phyloP scores from a whole-genome alignment of 2,329 filamentous ascomycete species.

The Pseudocercospora crystallina region DNA sequence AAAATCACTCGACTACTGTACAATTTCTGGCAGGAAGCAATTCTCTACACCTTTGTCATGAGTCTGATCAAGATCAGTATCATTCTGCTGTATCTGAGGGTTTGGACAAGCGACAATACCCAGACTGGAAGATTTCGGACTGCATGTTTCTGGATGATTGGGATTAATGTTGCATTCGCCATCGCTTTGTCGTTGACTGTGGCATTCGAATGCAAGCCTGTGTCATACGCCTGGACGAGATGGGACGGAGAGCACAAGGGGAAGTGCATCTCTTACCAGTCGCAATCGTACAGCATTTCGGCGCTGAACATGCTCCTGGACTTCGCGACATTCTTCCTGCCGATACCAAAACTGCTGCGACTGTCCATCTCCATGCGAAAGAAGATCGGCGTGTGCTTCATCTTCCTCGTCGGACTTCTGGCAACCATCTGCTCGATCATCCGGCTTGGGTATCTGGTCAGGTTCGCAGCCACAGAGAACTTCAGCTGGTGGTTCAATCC shows the following conservation, averaged over 20 bases:
- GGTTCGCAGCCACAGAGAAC: slow-evolving; percentile 5
- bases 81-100: slow-evolving; percentile 10
- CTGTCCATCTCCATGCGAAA: slow-evolving; percentile 3
- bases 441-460: slow-evolving; percentile 11
- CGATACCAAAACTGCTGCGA: slow-evolving; percentile 7
- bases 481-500: slow-evolving; percentile 13
- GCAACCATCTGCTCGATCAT: slow-evolving; percentile 17
- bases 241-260: slow-evolving; percentile 7
- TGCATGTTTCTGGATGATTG: slow-evolving; percentile 7
- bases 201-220: slow-evolving; percentile 7
- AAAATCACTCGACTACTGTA: slow-evolving; percentile 6
- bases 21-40: slow-evolving; percentile 9
- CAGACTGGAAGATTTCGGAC: slow-evolving; percentile 3
- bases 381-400: slow-evolving; percentile 10
- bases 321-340: slow-evolving; percentile 6
- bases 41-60: slow-evolving; percentile 14
- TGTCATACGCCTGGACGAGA: slow-evolving; percentile 7
- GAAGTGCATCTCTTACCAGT: slow-evolving; percentile 4
- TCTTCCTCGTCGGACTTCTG: slow-evolving; percentile 19
- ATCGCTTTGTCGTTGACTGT: slow-evolving; percentile 1
- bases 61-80: slow-evolving; percentile 11
- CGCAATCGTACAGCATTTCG: slow-evolving; percentile 9
- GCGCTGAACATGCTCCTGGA: slow-evolving; percentile 7
- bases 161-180: slow-evolving; percentile 2
- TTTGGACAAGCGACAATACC: slow-evolving; percentile 8